Percentiles rank a stretch among this genome's conserved stretches.
These are phyloP conservation scores for Naganishia vishniacii DNA, from an alignment of 768 basidiomycete genomes.

Conservation along the genomic window DNA sequence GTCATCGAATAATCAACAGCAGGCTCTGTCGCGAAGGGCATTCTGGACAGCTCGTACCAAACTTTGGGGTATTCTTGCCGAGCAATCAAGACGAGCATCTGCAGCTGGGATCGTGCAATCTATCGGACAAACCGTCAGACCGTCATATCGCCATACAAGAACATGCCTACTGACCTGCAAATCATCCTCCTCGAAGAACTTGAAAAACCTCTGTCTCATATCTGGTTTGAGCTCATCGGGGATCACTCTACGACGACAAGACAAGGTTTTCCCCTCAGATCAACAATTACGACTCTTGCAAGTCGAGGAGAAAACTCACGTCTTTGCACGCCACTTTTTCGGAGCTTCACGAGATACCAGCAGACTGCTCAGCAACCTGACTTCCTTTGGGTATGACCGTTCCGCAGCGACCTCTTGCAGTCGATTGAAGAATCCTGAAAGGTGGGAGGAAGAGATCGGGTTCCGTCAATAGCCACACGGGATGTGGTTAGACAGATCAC, in stretches of 20 bases:
- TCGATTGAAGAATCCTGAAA: conserved; percentile 40
- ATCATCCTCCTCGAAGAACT: conserved; percentile 44
- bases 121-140: conserved; percentile 13
- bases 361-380: conserved; percentile 40
- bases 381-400: conserved; percentile 33
- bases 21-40: not conserved
- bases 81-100: conserved; percentile 39
- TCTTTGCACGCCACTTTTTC: conserved; percentile 47
- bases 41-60: conserved; percentile 22
- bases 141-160: not conserved
- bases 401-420: conserved; percentile 39
- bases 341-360: conserved; percentile 45
- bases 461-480: not conserved
- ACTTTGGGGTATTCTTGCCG: conserved; percentile 41
- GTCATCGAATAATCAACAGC: not conserved
- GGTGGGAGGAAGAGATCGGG: not conserved
- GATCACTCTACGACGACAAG: conserved; percentile 22
- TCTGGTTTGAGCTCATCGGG: conserved; percentile 43
- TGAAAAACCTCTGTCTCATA: conserved; percentile 40
- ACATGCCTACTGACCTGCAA: conserved; percentile 28
- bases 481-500: not conserved
- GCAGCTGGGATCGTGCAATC: conserved; percentile 46
- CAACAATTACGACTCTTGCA: conserved; percentile 20
- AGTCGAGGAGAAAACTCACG: conserved; percentile 30
- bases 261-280: no score